These are phyloP conservation scores for Cytospora leucostoma DNA, from an alignment of 2,329 filamentous ascomycete genomes.

Conservation along the genomic window DNA sequence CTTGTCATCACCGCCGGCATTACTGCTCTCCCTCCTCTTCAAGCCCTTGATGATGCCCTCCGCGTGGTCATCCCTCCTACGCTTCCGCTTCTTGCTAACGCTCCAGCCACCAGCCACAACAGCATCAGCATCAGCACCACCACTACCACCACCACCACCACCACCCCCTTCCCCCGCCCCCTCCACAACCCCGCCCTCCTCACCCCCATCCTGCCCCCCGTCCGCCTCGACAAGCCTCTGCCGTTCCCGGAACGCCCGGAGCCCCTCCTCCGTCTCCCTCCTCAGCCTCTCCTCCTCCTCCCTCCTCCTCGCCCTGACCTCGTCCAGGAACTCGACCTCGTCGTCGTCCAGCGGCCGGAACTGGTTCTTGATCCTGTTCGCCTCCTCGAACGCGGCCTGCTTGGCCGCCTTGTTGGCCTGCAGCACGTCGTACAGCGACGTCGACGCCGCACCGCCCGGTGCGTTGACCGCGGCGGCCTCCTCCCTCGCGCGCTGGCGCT, in stretches of 20 bases:
- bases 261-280: slow-evolving; percentile 58
- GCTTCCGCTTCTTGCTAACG: slow-evolving; percentile 16
- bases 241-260: slow-evolving; percentile 56
- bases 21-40: slow-evolving; percentile 30
- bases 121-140: slow-evolving; percentile 15
- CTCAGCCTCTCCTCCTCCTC: slow-evolving; percentile 56
- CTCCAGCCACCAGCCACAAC: slow-evolving; percentile 14
- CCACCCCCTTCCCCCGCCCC: slow-evolving; percentile 26
- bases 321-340: slow-evolving; percentile 74
- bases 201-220: slow-evolving; percentile 16
- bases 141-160: slow-evolving; percentile 13
- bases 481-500: slow-evolving; percentile 47
- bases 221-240: slow-evolving; percentile 40
- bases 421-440: slow-evolving; percentile 71
- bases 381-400: slow-evolving; percentile 79
- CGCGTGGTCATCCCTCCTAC: slow-evolving; percentile 25
- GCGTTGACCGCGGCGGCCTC: slow-evolving; percentile 41
- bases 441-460: slow-evolving; percentile 47
- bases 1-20: background rate
- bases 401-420: slow-evolving; percentile 86
- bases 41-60: background rate
- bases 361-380: slow-evolving; percentile 70
- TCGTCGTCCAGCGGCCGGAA: slow-evolving; percentile 77
- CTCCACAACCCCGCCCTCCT: slow-evolving; percentile 19
- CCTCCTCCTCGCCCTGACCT: slow-evolving; percentile 51